Evolutionary conservation across 2,329 filamentous ascomycete genomes (phyloP), one percentile per base, ranked within the genome.

Genomic region (Aspergillus aculeatus): DNA sequence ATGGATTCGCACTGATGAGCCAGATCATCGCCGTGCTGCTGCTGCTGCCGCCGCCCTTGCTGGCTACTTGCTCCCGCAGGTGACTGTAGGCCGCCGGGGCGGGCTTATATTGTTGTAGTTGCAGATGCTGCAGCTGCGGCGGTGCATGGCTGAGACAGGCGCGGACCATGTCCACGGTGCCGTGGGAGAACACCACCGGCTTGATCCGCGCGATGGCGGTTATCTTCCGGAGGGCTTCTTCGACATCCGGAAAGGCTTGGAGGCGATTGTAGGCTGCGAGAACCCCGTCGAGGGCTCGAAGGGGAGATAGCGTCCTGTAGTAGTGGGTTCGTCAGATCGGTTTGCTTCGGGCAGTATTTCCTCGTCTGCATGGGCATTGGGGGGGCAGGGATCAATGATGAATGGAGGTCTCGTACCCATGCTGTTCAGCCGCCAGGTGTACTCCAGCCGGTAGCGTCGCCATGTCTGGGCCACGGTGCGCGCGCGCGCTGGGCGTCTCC

Each of bases 381-480:
- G n/a, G n/a, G n/a, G n/a, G 23, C 23, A 23, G 23, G 23, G 23
- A 23, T 23, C 23, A 23, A 23, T 23, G 23, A 23, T 23, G 23
- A 23, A 23, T 11, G 32, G 10, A 35, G 9, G 32, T 14, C 10
- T 11, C 78, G 62, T 77, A 89, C 89, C 82, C 89, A 92, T 92
- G 79, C 85, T 88, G 68, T 87, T 92, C 64, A 89, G 75, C 54
- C 89, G 80, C 88, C 88, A 92, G 44, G 89, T 91, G 67, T 92
- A 93, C 73, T 92, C 89, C 9, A 92, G 78, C 73, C 92, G 89
- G 68, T 88, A 88, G 31, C 83, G 82, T 58, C 89, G 80, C 84
- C 89, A 91, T 68, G 84, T 73, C 16, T 81, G 72, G 4, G 88
- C 84, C 32, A 92, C 80, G 0, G 73, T 73, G 24, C 79, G 74